Evolutionary conservation across 2,329 filamentous ascomycete genomes (phyloP), one percentile per base, ranked within the genome.

Genomic region (Aspergillus tanneri): DNA sequence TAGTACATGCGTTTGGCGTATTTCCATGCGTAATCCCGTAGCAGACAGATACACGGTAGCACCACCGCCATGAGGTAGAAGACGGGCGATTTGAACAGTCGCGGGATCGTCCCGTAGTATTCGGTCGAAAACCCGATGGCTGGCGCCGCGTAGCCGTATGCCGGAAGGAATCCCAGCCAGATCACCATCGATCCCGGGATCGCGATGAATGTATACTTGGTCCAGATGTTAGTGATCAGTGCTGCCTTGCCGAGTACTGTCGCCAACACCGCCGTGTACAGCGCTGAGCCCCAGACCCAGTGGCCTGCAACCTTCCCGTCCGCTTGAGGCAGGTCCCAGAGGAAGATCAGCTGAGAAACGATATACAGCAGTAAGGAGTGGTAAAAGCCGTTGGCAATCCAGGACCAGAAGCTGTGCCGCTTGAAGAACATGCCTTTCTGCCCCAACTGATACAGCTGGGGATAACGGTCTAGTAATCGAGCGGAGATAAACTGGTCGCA

Each of bases 401-500:
- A 99, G 27, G 89, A 85, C 68, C 84, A 86, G 73, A 97, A 99
- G 21, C 90, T 91, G 69, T 91, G 88, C 72, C 92, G 84, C 63
- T 84, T 88, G 81, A 99, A 99, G 70, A 96, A 97, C 38, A 87
- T 78, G 57, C 95, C 95, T 62, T 88, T 88, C 71, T 99, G 93
- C 35, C 90, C 92, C 55, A 97, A 83, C 55, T 87, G 85, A 72
- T 99, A 99, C 14, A 99, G 81, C 69, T 99, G 95, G 10, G 93
- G 93, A 67, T 99, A 99, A 22, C 93, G 84, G 70, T 99, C 93
- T 10, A 99, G 79, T 18, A 99, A 77, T 19, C 93, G 85, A 5
- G 95, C 93, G 34, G 90, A 96, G 64, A 99, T 90, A 72, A 95
- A 97, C 67, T 99, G 95, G 69, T 99, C 95, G 56, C 96, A 89